Base-by-base conservation (phyloP, 345 rosid genomes). In the Psidium friedrichsthalianum region DNA sequence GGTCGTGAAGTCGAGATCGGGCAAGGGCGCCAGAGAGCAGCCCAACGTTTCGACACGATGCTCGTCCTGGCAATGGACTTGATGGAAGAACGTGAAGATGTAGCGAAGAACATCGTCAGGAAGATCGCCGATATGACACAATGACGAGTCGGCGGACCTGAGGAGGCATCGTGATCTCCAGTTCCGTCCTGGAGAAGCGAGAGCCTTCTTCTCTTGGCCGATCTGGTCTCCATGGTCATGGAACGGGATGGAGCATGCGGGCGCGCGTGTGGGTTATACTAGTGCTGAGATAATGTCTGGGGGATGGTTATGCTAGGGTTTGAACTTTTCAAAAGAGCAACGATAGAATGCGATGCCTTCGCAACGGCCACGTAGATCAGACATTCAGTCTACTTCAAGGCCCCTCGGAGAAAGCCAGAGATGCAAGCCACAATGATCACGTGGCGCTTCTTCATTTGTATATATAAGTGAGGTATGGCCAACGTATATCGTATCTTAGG, bases 1-100 rank as follows among this genome's bases (percentile, higher is more conserved):
- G 59, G 94, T 84, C 74, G 94, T 94, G 91, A 96, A 96, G 87
- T 95, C 99, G 6, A 96, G 98, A 85, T 96, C 99, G 5, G 99
- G 98, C 56, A 94, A 92, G 22, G 99, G 84, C 87, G 91, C 97
- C 98, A 94, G 10, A 95, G 91, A 53, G 91, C 90, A 86, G 95
- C 87, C 95, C 95, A 96, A 64, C 94, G 82, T 90, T 90, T 94
- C 0, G 98, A 95, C 40, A 96, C 86, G 21, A 86, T 83, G 87
- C 95, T 90, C 40, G 94, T 93, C 88, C 84, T 90, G 0, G 97
- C 99, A 25, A 90, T 90, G 54, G 92, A 84, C 92, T 91, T 89
- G 84, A 94, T 87, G 27, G 97, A 96, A 92, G 44, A 90, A 88
- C 85, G 85, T 87, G 57, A 95, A 96, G 81, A 96, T 92, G 87